phyloP scores from a whole-genome alignment of 352 stramenopile genomes.

The Phytophthora colocasiae region DNA sequence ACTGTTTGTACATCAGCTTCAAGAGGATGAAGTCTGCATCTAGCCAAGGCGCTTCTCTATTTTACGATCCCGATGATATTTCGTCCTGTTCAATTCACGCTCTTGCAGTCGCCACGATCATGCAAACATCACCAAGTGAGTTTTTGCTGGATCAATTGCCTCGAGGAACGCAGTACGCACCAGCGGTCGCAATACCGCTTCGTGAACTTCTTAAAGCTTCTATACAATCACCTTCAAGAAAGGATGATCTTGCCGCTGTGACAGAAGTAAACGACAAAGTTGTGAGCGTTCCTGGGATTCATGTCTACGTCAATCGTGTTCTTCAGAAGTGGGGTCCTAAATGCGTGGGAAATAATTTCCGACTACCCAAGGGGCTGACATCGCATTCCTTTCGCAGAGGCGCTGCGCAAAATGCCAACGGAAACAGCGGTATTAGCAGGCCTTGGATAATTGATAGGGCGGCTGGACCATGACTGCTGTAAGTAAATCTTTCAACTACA shows the following conservation, averaged over 20 bases:
- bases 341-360: neutral
- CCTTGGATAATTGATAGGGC: conserved; percentile 16
- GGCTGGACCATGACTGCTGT: conserved; percentile 4
- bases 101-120: conserved; percentile 1
- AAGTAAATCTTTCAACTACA: conserved; percentile 19
- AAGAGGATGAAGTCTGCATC: conserved; percentile 12
- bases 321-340: neutral
- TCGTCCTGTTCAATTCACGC: conserved; percentile 2
- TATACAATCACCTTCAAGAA: too few species aligned
- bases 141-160: neutral
- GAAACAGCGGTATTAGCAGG: conserved; percentile 1
- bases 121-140: conserved; percentile 3
- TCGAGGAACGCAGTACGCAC: too few species aligned
- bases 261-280: too few species aligned
- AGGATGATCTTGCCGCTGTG: too few species aligned
- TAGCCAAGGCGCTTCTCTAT: conserved; percentile 2
- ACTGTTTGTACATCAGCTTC: conserved; percentile 11
- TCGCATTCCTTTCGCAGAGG: conserved; percentile 18
- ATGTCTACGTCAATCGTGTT: conserved; percentile 8
- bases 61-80: conserved; percentile 3
- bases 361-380: neutral
- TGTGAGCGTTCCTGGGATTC: conserved; percentile 1
- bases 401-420: conserved; percentile 8
- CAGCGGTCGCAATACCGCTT: too few species aligned
- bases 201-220: too few species aligned